phyloP scores from a whole-genome alignment of 164 flowering plant species.

The Stephania japonica region DNA sequence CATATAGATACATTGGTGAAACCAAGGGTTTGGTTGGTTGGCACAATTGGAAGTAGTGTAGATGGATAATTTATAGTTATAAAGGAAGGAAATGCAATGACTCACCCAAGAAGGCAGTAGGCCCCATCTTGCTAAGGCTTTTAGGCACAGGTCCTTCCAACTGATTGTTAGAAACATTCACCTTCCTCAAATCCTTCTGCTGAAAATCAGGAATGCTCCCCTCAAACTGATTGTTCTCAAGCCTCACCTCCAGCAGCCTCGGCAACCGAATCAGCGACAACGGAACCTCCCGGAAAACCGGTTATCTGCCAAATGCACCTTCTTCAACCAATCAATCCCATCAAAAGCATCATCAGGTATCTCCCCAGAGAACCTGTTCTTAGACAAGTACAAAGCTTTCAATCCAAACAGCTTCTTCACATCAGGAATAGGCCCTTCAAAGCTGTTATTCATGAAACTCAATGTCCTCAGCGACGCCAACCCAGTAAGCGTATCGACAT shows the following conservation, averaged over 20 bases:
- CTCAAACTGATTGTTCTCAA: conserved; percentile 46
- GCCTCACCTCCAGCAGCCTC: conserved; percentile 36
- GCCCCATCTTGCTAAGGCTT: conserved; percentile 21
- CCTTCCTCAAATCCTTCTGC: conserved; percentile 16
- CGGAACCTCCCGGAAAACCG: conserved; percentile 51
- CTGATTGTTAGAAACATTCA: conserved; percentile 46
- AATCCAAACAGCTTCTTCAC: conserved; percentile 31
- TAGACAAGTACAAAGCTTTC: conserved; percentile 37
- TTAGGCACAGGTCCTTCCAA: conserved; percentile 58
- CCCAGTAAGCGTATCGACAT: conserved; percentile 28
- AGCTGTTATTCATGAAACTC: conserved; percentile 51
- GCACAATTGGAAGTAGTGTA: no score
- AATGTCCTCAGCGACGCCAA: conserved; percentile 38
- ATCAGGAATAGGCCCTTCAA: conserved; percentile 54
- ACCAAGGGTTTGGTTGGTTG: no score
- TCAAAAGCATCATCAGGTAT: conserved; percentile 42
- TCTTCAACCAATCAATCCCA: conserved; percentile 47
- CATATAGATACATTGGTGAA: no score
- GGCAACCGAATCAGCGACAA: conserved; percentile 34
- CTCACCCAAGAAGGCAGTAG: conserved; percentile 45
- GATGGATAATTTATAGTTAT: no score
- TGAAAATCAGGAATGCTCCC: conserved; percentile 58
- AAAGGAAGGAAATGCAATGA: neutral
- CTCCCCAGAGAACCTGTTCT: conserved; percentile 53
- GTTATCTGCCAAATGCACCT: conserved; percentile 37